Evolutionary conservation across 208 protist species (phyloP), one percentile per base, ranked within the genome.

Genomic region (Porcisia hertigi): DNA sequence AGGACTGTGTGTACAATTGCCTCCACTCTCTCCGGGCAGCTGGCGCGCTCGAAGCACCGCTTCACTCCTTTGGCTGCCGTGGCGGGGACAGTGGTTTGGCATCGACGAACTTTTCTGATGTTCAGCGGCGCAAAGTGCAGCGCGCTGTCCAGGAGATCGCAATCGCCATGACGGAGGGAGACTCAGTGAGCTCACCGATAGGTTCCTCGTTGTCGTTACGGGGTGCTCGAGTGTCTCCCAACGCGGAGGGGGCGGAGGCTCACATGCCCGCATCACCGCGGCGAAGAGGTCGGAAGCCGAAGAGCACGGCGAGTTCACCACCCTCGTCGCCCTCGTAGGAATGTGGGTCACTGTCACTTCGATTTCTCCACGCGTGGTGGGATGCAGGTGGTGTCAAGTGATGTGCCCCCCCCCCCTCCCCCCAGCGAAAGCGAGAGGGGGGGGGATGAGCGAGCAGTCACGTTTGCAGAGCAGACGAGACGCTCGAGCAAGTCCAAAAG

Each of bases 21-120:
- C 43, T 74, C 20, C 54, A 59, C 30, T 67, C 76, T 65, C 76
- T 80, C 57, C 76, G 76, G 11, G 69, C 76, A 7, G 53, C 69
- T 9, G 62, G 76, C 39, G 67, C 62, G 36, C 60, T 80, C 14
- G 41, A 36, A n/a, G 34, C 47, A 1, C 47, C 67, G 59, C 36
- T 25, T 8, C 54, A n/a, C 11, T 58, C 16, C 5, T 8, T 1
- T 3, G 59, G 18, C 20, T 30, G 63, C n/a, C 11, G 41, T 11
- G 0, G n/a, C 3, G n/a, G 39, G 43, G 34, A 7, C 74, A 30
- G 59, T 53, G 6, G 47, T 71, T 43, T 57, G 43, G 25, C n/a
- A 11, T 41, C 54, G 23, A 45, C 66, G 47, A 36, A 20, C 25
- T 57, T 71, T 49, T 71, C 66, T 45, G 25, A 53, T 55, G 66